phyloP scores from a whole-genome alignment of 768 basidiomycete genomes.

The Rhizopogon vesiculosus region DNA sequence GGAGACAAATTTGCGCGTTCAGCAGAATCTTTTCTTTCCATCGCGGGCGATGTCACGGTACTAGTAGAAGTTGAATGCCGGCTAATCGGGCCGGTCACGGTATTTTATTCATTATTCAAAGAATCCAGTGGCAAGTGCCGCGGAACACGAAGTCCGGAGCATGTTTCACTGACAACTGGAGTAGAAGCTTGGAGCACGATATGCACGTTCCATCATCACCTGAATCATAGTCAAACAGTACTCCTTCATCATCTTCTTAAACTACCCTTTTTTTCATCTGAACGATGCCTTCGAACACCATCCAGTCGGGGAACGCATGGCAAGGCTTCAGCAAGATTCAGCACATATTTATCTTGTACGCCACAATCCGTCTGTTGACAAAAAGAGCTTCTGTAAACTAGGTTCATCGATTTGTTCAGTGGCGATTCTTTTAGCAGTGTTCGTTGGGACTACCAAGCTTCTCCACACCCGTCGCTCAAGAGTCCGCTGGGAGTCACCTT shows the following conservation, averaged over 20 bases:
- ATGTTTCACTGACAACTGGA: background rate
- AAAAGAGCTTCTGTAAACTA: background rate
- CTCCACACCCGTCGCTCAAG: slow-evolving; percentile 30
- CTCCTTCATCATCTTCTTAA: background rate
- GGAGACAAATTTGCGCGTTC: background rate
- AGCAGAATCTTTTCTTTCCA: background rate
- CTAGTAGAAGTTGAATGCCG: background rate
- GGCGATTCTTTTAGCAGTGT: slow-evolving; percentile 54
- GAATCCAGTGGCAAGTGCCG: no score
- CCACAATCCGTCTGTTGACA: background rate
- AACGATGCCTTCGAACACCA: slow-evolving; percentile 7
- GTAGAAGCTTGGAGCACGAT: background rate
- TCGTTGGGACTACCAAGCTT: slow-evolving; percentile 8
- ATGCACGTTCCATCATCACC: background rate
- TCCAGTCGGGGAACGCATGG: slow-evolving; percentile 30
- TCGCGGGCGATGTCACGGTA: background rate
- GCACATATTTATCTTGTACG: slow-evolving; percentile 52
- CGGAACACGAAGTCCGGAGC: background rate
- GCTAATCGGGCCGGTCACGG: background rate
- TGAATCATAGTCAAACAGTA: no score
- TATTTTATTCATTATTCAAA: no score
- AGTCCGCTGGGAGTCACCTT: slow-evolving; percentile 46
- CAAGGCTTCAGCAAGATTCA: slow-evolving; percentile 36
- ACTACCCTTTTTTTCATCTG: background rate
- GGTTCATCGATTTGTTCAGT: slow-evolving; percentile 27